Evolutionary conservation across 768 basidiomycete species (phyloP), one percentile per base, ranked within the genome.

Genomic region (Tricholoma hemisulphureum): DNA sequence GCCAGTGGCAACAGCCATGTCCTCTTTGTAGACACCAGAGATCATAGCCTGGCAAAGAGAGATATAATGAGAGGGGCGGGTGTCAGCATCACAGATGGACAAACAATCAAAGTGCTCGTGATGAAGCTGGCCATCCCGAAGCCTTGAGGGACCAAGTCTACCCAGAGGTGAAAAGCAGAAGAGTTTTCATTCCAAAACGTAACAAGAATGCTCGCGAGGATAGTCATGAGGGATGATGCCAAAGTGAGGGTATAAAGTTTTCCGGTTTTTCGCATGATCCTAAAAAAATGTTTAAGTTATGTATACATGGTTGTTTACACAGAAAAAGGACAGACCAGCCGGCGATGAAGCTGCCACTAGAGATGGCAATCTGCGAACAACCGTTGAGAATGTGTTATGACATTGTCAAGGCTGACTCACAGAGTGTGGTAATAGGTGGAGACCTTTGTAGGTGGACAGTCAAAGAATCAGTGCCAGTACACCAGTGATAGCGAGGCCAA

Each of bases 371-470:
- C 89, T 94, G 67, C 39, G 53, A 65, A 50, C 51, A 58, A 54
- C 48, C 46, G 56, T 39, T 58, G 56, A 55, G 58, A 61, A 58
- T 64, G 59, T 56, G 61, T 56, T 55, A 64, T 56, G 54, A 63
- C 13, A 39, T 61, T 51, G 24, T 55, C 54, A 57, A 31, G 50
- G 32, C 43, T 49, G 41, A 64, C 86, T 71, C 74, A 93, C 89
- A 32, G 92, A 93, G 74, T 96, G 95, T 21, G 95, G 94, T 34
- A 98, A 74, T 20, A 99, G 75, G 75, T 95, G 95, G 26, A 90
- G 77, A 26, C 91, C 91, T 91, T 64, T 62, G 60, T 39, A 46
- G 61, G 37, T 60, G 62, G 52, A 58, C 23, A 26, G 26, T 59
- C 39, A 57, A 43, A 50, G 58, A 26, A 29, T 58, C 59, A 56